Conservation (phyloP, 2,329 filamentous ascomycete species). For the Fusarium sterilihyphosum region DNA sequence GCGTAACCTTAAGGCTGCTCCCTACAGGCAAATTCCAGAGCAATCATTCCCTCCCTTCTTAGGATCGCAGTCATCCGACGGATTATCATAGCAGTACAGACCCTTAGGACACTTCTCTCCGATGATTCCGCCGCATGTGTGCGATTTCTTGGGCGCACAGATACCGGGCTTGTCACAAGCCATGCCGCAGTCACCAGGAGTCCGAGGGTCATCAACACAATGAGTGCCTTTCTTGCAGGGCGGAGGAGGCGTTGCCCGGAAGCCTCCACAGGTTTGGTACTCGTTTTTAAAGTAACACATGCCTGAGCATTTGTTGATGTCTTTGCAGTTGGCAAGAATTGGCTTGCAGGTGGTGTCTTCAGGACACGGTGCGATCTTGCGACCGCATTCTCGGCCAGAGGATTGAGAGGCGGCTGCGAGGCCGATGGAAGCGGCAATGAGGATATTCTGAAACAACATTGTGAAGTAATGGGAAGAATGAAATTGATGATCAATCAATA, state of each 20-base stretch:
- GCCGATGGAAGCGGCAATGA: constrained; percentile 30
- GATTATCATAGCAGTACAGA: constrained; percentile 45
- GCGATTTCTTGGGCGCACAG: constrained; percentile 41
- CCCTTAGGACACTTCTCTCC: constrained; percentile 43
- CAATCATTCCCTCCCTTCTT: constrained; percentile 45
- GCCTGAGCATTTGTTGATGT: constrained; percentile 44
- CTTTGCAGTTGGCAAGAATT: constrained; percentile 30
- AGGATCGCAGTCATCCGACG: constrained; percentile 44
- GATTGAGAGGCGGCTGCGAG: constrained; percentile 22
- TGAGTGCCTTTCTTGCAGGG: constrained; percentile 39
- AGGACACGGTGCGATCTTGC: constrained; percentile 45
- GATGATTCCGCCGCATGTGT: constrained; percentile 41
- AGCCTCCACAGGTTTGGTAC: constrained; percentile 49
- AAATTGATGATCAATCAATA: too few species aligned
- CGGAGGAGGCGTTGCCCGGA: constrained; percentile 31
- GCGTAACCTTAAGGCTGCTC: not conserved
- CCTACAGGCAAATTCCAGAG: constrained; percentile 45
- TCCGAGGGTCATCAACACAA: constrained; percentile 50
- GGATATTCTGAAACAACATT: constrained; percentile 41
- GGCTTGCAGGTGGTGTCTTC: constrained; percentile 42
- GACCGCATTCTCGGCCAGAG: constrained; percentile 39
- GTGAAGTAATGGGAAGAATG: not conserved
- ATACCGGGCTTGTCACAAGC: constrained; percentile 50
- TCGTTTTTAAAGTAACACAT: constrained; percentile 44
- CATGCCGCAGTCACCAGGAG: constrained; percentile 44